phyloP scores from a whole-genome alignment of 306 rosid genomes.

The Begonia loranthoides region DNA sequence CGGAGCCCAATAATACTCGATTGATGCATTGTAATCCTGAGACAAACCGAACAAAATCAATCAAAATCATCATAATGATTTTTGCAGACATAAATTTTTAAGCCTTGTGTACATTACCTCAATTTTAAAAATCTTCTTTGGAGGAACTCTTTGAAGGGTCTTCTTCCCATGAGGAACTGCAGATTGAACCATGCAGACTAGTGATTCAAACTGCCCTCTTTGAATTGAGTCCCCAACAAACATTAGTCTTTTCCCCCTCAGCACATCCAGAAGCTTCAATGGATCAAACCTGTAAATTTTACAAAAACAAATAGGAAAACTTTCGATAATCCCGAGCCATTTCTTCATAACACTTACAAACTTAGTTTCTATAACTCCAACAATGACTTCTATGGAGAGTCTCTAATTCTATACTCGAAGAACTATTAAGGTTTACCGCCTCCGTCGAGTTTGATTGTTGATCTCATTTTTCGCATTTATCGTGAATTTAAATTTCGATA shows the following conservation, averaged over 20 bases:
- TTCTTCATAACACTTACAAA: too few relatives aligned
- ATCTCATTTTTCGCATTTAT: too few relatives aligned
- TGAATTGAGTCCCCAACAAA: constrained; percentile 84
- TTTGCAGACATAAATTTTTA: too few relatives aligned
- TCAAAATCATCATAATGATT: not conserved
- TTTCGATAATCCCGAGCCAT: too few relatives aligned
- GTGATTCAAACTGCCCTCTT: constrained; percentile 81
- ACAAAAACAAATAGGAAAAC: not conserved
- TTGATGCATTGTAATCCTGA: constrained; percentile 67
- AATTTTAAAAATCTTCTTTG: constrained; percentile 62
- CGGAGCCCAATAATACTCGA: constrained; percentile 91
- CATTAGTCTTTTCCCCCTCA: constrained; percentile 73
- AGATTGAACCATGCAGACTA: constrained; percentile 75
- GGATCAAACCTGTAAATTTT: constrained; percentile 55
- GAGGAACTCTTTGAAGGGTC: constrained; percentile 64
- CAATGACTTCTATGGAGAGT: too few relatives aligned
- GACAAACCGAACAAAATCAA: too few relatives aligned
- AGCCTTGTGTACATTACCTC: not conserved
- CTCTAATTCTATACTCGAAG: too few relatives aligned
- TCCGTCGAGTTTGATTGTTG: too few relatives aligned
- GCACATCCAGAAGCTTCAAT: constrained; percentile 55
- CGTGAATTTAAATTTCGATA: not conserved
- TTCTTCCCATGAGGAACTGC: constrained; percentile 62
- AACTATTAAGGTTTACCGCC: too few relatives aligned
- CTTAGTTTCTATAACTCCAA: too few relatives aligned